Base-by-base conservation (phyloP, 305 asterid species). In the Solanum hybrid region DNA sequence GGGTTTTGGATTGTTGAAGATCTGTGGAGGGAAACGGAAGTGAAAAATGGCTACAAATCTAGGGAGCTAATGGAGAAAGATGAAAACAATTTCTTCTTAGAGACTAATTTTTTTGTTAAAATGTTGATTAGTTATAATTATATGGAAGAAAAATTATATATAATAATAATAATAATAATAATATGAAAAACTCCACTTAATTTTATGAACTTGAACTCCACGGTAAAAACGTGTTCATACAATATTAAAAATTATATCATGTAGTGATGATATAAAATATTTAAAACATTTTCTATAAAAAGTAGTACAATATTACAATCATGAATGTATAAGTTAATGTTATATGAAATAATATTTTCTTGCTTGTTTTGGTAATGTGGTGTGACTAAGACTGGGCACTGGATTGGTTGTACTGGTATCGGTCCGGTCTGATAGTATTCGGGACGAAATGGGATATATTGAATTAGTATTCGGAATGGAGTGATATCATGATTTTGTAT, bases 391-490 rank as follows among this genome's bases (percentile, higher is more conserved):
- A 38, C 46, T 38, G 3, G 46, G 13, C 46, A 38, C 5, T 38
- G 46, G 46, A 38, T 38, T 0, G 46, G 46, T 38, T 38, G 46
- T 38, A 10, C 46, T 0, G 13, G 46, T 38, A 38, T 38, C 14
- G 14, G 5, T 10, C 46, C 14, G 46, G 0, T 38, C 5, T 0
- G 46, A 0, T 38, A 38, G 46, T 38, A 38, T 38, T 38, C 0
- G 46, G 11, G 46, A 38, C 5, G 14, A 38, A 38, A 38, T 38
- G 5, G 46, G 0, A 38, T 38, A 38, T 38, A 38, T 38, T 38
- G 46, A 38, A 38, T 10, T 0, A 38, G 0, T 38, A 38, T 0
- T 10, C 2, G 46, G 5, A 38, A 38, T 0, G 5, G 46, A 38
- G 5, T 1, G 2, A 38, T 38, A 38, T 10, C 1, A 10, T 38